phyloP scores from a whole-genome alignment of 352 stramenopile genomes.

The Globisporangium acanthophoron region DNA sequence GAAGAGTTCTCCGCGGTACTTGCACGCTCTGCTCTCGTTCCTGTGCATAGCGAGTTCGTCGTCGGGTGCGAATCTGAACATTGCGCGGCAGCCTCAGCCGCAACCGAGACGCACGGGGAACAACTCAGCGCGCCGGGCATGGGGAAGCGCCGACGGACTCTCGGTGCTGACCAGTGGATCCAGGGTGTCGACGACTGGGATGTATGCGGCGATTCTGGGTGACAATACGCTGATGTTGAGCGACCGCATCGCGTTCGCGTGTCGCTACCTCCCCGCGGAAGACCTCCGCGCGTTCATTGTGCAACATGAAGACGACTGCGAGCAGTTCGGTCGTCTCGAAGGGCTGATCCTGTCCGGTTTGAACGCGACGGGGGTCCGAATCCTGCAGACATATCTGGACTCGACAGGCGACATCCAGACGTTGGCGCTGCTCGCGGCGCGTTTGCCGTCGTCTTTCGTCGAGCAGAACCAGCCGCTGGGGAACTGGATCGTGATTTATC shows the following conservation, averaged over 20 bases:
- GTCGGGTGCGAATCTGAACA: slow-evolving; percentile 20
- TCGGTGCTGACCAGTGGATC: slow-evolving; percentile 18
- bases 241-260: slow-evolving; percentile 90
- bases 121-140: slow-evolving; percentile 31
- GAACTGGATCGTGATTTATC: slow-evolving; percentile 91
- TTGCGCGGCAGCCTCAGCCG: slow-evolving; percentile 18
- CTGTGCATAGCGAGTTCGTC: slow-evolving; percentile 44
- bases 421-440: slow-evolving; percentile 78
- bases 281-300: slow-evolving; percentile 84
- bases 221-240: slow-evolving; percentile 82
- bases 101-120: slow-evolving; percentile 22
- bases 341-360: slow-evolving; percentile 89
- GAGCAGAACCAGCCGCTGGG: slow-evolving; percentile 53
- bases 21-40: slow-evolving; percentile 80
- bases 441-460: slow-evolving; percentile 46
- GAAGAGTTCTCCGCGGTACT: slow-evolving; percentile 57
- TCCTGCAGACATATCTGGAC: slow-evolving; percentile 92
- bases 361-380: slow-evolving; percentile 69
- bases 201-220: slow-evolving; percentile 79
- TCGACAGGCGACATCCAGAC: slow-evolving; percentile 89
- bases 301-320: slow-evolving; percentile 74
- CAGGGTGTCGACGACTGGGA: slow-evolving; percentile 20
- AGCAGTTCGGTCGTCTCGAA: slow-evolving; percentile 82
- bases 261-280: slow-evolving; percentile 79
- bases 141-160: slow-evolving; percentile 60